Evolutionary conservation across 1,284 basidiomycete species (phyloP).

Genomic region (Irpex sp.): DNA sequence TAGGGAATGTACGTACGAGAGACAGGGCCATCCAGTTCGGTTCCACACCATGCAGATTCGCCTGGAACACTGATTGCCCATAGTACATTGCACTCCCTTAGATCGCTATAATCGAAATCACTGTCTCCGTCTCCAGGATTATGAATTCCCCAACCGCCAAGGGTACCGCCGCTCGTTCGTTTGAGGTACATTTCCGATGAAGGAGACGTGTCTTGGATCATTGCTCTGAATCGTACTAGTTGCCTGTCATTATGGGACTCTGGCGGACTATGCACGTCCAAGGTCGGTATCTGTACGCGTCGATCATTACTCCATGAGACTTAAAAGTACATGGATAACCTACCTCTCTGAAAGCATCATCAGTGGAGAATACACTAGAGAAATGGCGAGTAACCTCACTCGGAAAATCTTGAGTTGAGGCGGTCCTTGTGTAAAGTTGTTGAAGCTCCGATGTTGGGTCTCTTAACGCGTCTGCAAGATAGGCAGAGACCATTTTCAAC

Average conservation of each 20-base stretch:
- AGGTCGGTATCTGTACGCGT: conserved; percentile 46
- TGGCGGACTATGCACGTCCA: conserved; percentile 46
- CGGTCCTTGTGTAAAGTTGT: conserved; percentile 37
- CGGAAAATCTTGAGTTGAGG: conserved; percentile 37
- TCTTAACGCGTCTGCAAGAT: conserved; percentile 44
- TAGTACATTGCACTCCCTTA: conserved; percentile 59
- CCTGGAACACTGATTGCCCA: conserved; percentile 75
- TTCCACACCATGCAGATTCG: conserved; percentile 46
- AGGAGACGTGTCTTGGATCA: conserved; percentile 78
- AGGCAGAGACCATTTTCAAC: conserved; percentile 47
- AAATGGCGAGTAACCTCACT: conserved; percentile 49
- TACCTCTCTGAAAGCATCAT: conserved; percentile 44
- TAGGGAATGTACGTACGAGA: neutral
- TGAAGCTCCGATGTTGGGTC: conserved; percentile 45
- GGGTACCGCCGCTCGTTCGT: conserved; percentile 34
- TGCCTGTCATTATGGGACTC: conserved; percentile 42
- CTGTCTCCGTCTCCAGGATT: conserved; percentile 23
- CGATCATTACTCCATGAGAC: neutral
- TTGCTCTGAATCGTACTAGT: conserved; percentile 66
- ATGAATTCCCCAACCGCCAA: conserved; percentile 70
- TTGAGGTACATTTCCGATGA: conserved; percentile 70
- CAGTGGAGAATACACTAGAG: conserved; percentile 36
- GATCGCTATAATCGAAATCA: conserved; percentile 40
- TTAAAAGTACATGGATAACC: conserved; percentile 4
- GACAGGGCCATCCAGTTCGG: conserved; percentile 31